Conservation (phyloP, 2,329 filamentous ascomycete species). For the Diaporthe sp. region DNA sequence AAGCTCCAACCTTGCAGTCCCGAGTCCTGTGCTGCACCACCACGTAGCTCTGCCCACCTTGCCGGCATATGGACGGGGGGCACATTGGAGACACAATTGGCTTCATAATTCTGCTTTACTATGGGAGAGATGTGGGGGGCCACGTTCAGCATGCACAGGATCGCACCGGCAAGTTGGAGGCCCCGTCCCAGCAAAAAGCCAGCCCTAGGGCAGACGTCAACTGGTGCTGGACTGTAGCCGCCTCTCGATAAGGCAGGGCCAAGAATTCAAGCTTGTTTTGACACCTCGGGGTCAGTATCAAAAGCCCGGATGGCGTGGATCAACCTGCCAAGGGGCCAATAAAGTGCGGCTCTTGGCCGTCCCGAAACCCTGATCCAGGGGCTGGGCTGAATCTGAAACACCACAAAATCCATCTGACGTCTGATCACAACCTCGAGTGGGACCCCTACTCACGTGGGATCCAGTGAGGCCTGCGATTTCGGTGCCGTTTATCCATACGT, state of each 20-base stretch:
- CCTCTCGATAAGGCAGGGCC: neutral
- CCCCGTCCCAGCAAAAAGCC: neutral
- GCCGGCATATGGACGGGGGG: conserved; percentile 1
- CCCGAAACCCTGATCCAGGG: conserved; percentile 27
- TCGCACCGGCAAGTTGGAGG: conserved; percentile 6
- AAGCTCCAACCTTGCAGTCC: conserved; percentile 20
- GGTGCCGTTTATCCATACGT: conserved; percentile 1
- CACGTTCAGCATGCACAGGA: neutral
- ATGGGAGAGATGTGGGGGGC: neutral
- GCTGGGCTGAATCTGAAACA: conserved; percentile 32
- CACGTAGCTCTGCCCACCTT: neutral
- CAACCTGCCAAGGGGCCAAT: conserved; percentile 4
- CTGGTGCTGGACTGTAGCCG: neutral
- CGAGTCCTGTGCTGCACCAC: too few species aligned
- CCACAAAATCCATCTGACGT: conserved; percentile 28
- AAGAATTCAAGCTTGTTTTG: conserved; percentile 28
- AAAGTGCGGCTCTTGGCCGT: conserved; percentile 15
- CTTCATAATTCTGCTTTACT: neutral
- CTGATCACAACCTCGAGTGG: conserved; percentile 18
- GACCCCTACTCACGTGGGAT: neutral
- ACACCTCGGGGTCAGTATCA: conserved; percentile 11
- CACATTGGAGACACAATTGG: conserved; percentile 18
- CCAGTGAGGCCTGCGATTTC: neutral
- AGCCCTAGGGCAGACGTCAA: neutral
- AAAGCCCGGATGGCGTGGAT: conserved; percentile 26